Conservation (phyloP, 1,139 yeast species). For the Debaryomyces fabryi region DNA sequence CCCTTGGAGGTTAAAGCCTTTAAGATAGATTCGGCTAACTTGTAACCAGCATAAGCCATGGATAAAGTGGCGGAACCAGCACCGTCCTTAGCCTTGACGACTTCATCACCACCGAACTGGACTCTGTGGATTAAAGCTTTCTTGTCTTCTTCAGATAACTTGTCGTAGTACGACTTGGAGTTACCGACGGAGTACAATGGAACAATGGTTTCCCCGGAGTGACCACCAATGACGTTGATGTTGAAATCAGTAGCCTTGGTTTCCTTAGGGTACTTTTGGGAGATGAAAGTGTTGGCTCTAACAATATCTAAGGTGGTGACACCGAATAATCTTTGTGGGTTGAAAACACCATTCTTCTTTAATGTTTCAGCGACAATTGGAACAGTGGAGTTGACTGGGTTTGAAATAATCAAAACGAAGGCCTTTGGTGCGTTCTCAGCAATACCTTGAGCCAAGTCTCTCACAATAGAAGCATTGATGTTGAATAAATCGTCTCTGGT, state of each 20-base stretch:
- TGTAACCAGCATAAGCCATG: slow-evolving; percentile 98
- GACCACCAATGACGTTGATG: slow-evolving; percentile 92
- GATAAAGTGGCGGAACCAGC: slow-evolving; percentile 99
- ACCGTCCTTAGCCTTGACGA: slow-evolving; percentile 97
- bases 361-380: slow-evolving; percentile 97
- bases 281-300: slow-evolving; percentile 89
- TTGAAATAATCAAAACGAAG: slow-evolving; percentile 82
- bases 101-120: slow-evolving; percentile 99
- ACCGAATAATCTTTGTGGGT: slow-evolving; percentile 92
- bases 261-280: slow-evolving; percentile 56
- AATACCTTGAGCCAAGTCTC: slow-evolving; percentile 86
- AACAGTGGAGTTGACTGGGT: slow-evolving; percentile 98
- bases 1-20: slow-evolving; percentile 56
- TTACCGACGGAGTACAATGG: slow-evolving; percentile 75
- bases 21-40: slow-evolving; percentile 86
- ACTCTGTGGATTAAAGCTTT: slow-evolving; percentile 86
- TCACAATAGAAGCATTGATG: slow-evolving; percentile 94
- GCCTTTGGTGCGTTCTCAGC: slow-evolving; percentile 91
- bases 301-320: slow-evolving; percentile 96
- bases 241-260: slow-evolving; percentile 73
- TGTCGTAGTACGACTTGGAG: slow-evolving; percentile 48
- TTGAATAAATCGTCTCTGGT: slow-evolving; percentile 97
- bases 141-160: slow-evolving; percentile 55
- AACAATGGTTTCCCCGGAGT: slow-evolving; percentile 97
- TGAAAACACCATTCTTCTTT: slow-evolving; percentile 82